Base-by-base conservation (phyloP, 1,139 yeast genomes). In the Kodamaea derodonti region DNA sequence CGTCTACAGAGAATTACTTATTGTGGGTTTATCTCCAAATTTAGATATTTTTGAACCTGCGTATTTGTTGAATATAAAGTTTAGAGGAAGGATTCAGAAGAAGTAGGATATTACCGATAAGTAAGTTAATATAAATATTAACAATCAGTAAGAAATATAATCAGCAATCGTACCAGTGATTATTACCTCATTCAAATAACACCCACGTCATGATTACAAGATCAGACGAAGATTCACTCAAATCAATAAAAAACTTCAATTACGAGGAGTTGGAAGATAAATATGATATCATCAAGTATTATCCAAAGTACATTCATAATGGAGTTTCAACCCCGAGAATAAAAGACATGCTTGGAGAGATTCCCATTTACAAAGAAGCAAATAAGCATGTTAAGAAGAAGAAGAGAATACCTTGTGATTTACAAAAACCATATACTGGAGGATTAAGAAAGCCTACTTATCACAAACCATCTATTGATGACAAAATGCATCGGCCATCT, bases 281-380 rank as follows among this genome's bases (percentile, higher is more conserved):
- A 34, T 68, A 50, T 41, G 49, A 63, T 20, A 58, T 69, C 33
- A 58, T 54, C 43, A 69, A 67, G 42, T 69, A 69, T 46, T 60
- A 60, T 32, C 75, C 75, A 3, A 47, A 51, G 34, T 65, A 50
- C 45, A 58, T 69, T 38, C 75, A 68, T 40, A 69, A 69, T 46
- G 58, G 58, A 20, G 51, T 58, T 4, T 48, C 60, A 14, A 69
- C 75, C 2, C 74, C 75, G 3, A 52, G 52, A 29, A 52, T 69
- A 31, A 56, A 54, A 37, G 59, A 53, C 31, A 47, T 66, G 51
- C 56, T 69, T 12, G 43, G 47, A 17, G 64, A 65, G 38, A 65
- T 65, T 40, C 75, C 75, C 3, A 68, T 69, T 16, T 69, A 69
- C 33, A 39, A 35, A 27, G 58, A 63, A 20, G 74, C 72, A 27